phyloP scores from a whole-genome alignment of 148 eudicot species.

The Hydrangea macrophylla region DNA sequence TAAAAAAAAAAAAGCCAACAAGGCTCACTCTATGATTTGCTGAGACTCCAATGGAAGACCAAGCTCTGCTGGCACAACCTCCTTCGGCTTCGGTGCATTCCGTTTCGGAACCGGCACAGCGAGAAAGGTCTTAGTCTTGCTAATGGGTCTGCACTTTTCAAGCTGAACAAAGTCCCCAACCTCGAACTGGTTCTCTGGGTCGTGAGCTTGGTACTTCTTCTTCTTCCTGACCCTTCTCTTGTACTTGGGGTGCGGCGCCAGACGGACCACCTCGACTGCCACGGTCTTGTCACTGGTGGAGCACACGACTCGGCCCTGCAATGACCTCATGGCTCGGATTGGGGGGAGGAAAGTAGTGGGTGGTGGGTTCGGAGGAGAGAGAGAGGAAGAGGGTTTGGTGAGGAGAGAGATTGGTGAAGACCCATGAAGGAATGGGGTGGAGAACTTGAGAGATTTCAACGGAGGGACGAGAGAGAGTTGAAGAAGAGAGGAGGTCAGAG shows the following conservation, averaged over 20 bases:
- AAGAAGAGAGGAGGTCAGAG: slow-evolving; percentile 38
- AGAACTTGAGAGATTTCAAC: slow-evolving; percentile 41
- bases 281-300: slow-evolving; percentile 77
- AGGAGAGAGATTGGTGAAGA: slow-evolving; percentile 24
- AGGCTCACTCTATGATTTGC: slow-evolving; percentile 11
- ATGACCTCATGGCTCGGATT: slow-evolving; percentile 52
- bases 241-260: slow-evolving; percentile 83
- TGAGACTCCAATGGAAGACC: slow-evolving; percentile 57
- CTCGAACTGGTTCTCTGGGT: slow-evolving; percentile 65
- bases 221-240: slow-evolving; percentile 64
- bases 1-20: background rate
- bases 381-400: slow-evolving; percentile 39
- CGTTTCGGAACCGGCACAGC: slow-evolving; percentile 39
- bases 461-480: slow-evolving; percentile 36
- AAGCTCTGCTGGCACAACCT: slow-evolving; percentile 26
- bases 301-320: slow-evolving; percentile 66
- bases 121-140: slow-evolving; percentile 66
- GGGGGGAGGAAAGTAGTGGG: slow-evolving; percentile 27
- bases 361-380: slow-evolving; percentile 23
- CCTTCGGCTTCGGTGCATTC: slow-evolving; percentile 13
- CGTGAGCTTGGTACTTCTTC: slow-evolving; percentile 89
- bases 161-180: slow-evolving; percentile 77
- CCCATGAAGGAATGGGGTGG: slow-evolving; percentile 58
- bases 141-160: slow-evolving; percentile 66
- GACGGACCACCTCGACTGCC: slow-evolving; percentile 58